phyloP scores from a whole-genome alignment of 2,329 filamentous ascomycete genomes.

The Fusarium heterosporum region DNA sequence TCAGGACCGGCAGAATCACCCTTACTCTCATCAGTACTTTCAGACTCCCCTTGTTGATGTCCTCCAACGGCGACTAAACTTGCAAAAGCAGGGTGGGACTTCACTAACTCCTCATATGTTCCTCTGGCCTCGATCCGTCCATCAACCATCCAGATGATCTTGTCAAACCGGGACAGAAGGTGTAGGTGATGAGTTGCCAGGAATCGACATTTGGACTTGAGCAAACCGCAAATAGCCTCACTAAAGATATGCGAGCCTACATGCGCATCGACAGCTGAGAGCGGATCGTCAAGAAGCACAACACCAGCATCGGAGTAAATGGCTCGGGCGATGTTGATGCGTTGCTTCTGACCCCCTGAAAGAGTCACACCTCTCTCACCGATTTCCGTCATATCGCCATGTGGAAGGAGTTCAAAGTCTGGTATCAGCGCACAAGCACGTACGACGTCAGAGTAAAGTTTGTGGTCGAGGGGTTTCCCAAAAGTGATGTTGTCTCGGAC shows the following conservation, averaged over 20 bases:
- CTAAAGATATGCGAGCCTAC: slow-evolving; percentile 1
- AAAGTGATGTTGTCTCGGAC: slow-evolving; percentile 1
- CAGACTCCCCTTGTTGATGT: not conserved
- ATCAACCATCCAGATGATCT: slow-evolving; percentile 1
- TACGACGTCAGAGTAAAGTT: not conserved
- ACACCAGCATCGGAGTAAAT: not conserved
- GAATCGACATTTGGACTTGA: not conserved
- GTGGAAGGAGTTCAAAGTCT: not conserved
- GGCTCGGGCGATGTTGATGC: not conserved
- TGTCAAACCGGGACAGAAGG: not conserved
- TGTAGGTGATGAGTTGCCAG: slow-evolving; percentile 1
- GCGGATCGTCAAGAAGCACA: not conserved
- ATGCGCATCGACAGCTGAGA: not conserved
- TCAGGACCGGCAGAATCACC: not conserved
- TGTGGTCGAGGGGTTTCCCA: not conserved
- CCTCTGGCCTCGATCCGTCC: not conserved
- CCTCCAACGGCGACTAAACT: not conserved
- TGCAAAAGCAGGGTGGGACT: not conserved
- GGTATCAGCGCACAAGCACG: not conserved
- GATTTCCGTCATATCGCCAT: not conserved
- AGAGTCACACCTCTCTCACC: not conserved
- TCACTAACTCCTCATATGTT: not conserved
- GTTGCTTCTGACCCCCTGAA: not conserved
- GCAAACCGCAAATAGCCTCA: slow-evolving; percentile 2
- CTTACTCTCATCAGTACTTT: not conserved